phyloP scores from a whole-genome alignment of 1,139 yeast species.

The Debaryomycetaceae sp. region DNA sequence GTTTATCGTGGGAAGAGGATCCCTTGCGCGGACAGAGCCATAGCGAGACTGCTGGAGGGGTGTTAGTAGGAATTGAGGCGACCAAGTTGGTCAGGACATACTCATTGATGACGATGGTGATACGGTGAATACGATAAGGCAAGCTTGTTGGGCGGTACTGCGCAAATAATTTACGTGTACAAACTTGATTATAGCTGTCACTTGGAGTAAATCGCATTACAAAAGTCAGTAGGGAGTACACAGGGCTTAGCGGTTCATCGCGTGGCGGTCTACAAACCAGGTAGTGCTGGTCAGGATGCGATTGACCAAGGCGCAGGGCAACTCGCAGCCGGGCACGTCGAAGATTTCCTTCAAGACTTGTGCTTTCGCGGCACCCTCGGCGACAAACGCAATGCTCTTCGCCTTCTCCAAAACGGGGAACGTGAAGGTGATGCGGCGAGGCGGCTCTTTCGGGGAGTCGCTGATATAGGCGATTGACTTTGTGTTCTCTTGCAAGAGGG shows the following conservation, averaged over 20 bases:
- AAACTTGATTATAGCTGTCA: constrained; percentile 18
- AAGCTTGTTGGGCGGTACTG: too few relatives aligned
- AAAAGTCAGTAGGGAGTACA: neutral
- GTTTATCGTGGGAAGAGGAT: constrained; percentile 43
- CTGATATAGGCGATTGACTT: constrained; percentile 31
- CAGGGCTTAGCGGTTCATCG: constrained; percentile 22
- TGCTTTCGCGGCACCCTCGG: constrained; percentile 85
- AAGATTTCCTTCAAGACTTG: constrained; percentile 61
- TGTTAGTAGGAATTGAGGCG: constrained; percentile 1
- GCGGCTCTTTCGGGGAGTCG: constrained; percentile 73
- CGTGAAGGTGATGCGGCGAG: constrained; percentile 64
- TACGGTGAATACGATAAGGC: too few relatives aligned
- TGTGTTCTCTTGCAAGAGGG: constrained; percentile 29
- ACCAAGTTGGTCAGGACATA: neutral
- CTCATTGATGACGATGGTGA: neutral
- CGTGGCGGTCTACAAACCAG: constrained; percentile 78
- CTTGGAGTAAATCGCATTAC: constrained; percentile 30
- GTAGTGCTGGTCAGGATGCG: constrained; percentile 36
- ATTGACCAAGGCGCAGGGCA: constrained; percentile 74
- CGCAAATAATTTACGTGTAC: neutral
- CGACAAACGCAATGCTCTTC: constrained; percentile 63
- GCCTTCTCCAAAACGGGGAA: constrained; percentile 52
- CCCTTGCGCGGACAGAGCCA: constrained; percentile 68
- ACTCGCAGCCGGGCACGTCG: constrained; percentile 31
- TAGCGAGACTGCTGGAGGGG: constrained; percentile 40